phyloP scores from a whole-genome alignment of 768 basidiomycete genomes.

The Suillus hirtellus region DNA sequence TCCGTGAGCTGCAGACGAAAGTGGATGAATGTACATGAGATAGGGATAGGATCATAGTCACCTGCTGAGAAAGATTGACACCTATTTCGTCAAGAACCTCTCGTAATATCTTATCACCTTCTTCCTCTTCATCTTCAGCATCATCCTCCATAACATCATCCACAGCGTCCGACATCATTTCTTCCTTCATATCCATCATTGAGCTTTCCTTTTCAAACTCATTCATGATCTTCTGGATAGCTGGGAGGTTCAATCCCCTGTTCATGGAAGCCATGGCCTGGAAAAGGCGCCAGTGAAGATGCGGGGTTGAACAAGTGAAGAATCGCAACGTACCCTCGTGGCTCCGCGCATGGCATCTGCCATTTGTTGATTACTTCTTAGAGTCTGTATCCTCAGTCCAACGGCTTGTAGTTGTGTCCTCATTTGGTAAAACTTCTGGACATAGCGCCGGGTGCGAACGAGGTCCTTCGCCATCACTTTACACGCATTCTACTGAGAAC shows the following conservation, averaged over 20 bases:
- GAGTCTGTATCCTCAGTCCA: conserved; percentile 90
- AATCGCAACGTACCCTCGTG: conserved; percentile 68
- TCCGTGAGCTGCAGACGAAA: conserved; percentile 66
- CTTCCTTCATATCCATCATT: conserved; percentile 99
- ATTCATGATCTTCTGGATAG: conserved; percentile 94
- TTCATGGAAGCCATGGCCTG: conserved; percentile 99
- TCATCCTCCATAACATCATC: conserved; percentile 98
- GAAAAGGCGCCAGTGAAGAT: conserved; percentile 10
- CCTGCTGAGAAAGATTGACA: conserved; percentile 85
- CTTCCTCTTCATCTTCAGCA: conserved; percentile 90
- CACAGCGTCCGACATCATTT: conserved; percentile 99
- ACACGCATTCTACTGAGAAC: conserved; percentile 78
- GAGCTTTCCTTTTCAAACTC: conserved; percentile 98
- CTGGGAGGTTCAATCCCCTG: conserved; percentile 89
- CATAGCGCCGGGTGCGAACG: conserved; percentile 90
- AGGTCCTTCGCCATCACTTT: conserved; percentile 99
- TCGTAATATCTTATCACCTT: conserved; percentile 92
- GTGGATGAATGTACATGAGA: conserved; percentile 16
- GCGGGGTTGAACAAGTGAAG: conserved; percentile 2
- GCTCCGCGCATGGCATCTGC: conserved; percentile 99
- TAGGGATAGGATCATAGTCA: conserved; percentile 28
- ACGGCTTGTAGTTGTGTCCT: conserved; percentile 97
- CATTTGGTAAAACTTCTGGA: conserved; percentile 99
- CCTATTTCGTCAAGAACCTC: conserved; percentile 98
- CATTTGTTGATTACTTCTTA: conserved; percentile 98